A percentile compares a stretch with the other conserved stretches of the same genome.
Evolutionary conservation across 2,329 filamentous ascomycete genomes (phyloP).

Genomic region (Pestalotiopsis sp.): DNA sequence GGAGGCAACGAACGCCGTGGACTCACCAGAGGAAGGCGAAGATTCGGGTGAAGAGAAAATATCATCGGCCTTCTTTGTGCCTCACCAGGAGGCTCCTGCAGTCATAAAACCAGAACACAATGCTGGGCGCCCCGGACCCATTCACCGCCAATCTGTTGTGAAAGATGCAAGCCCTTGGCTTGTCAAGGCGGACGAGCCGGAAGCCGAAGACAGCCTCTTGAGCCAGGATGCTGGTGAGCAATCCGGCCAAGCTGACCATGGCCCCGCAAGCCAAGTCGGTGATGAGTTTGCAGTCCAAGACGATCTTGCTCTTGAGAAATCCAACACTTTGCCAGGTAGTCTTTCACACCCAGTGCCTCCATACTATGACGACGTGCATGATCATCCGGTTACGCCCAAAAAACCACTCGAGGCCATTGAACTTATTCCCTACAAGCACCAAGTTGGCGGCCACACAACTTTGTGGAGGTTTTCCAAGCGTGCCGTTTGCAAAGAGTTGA

Average conservation of each 20-base stretch:
- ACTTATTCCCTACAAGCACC: slow-evolving; percentile 94
- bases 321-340: slow-evolving; percentile 35
- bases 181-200: slow-evolving; percentile 58
- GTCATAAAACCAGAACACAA: slow-evolving; percentile 28
- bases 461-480: slow-evolving; percentile 94
- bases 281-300: slow-evolving; percentile 46
- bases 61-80: slow-evolving; percentile 81
- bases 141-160: slow-evolving; percentile 27
- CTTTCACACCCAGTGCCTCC: slow-evolving; percentile 41
- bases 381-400: slow-evolving; percentile 52
- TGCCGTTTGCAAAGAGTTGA: slow-evolving; percentile 97
- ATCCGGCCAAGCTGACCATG: slow-evolving; percentile 10
- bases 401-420: slow-evolving; percentile 87
- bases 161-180: slow-evolving; percentile 56
- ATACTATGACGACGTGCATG: slow-evolving; percentile 52
- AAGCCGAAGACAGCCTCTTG: slow-evolving; percentile 34
- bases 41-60: slow-evolving; percentile 82
- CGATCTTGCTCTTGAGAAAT: slow-evolving; percentile 35
- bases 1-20: slow-evolving; percentile 40
- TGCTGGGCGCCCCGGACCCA: slow-evolving; percentile 30
- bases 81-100: slow-evolving; percentile 60
- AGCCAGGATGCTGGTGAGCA: slow-evolving; percentile 38
- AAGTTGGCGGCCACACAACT: slow-evolving; percentile 95
- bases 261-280: slow-evolving; percentile 29
- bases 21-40: slow-evolving; percentile 51